Evolutionary conservation across 768 basidiomycete genomes (phyloP), one percentile per base, ranked within the genome.

Genomic region (Trametes villosa): DNA sequence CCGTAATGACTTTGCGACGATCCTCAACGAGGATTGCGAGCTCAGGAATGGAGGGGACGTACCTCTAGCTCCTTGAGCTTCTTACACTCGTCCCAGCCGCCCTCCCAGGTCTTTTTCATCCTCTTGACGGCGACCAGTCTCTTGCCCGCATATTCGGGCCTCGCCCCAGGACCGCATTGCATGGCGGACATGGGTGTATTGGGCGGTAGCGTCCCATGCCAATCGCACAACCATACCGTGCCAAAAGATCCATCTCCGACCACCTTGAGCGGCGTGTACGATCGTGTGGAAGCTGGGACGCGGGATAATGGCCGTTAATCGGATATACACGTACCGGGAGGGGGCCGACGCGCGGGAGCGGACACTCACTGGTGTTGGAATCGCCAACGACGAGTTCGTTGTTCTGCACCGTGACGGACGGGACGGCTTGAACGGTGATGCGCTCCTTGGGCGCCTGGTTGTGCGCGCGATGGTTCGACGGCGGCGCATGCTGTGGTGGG

Each of bases 191-290:
- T 77, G 42, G 89, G 88, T 52, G 92, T 92, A 81, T 92, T 91
- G 74, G 93, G 88, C 72, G 94, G 93, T 72, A 98, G 81, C 63
- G 91, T 86, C 71, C 92, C 93, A 81, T 97, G 94, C 96, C 96
- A 99, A 82, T 99, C 97, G 76, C 96, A 97, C 68, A 99, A 84
- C 88, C 92, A 94, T 65, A 99, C 97, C 4, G 95, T 98, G 52
- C 97, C 97, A 72, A 99, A 98, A 7, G 96, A 98, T 56, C 97
- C 97, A 74, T 98, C 96, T 41, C 97, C 97, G 74, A 99, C 86
- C 63, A 92, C 89, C 79, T 98, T 98, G 81, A 98, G 85, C 49
- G 93, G 90, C 29, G 95, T 96, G 74, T 96, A 99, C 20, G 89
- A 89, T 68, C 95, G 88, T 59, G 85, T 86, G 18, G 92, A 94